phyloP scores from a whole-genome alignment of 805 yeast genomes.

The Debaryomyces tyrocola region DNA sequence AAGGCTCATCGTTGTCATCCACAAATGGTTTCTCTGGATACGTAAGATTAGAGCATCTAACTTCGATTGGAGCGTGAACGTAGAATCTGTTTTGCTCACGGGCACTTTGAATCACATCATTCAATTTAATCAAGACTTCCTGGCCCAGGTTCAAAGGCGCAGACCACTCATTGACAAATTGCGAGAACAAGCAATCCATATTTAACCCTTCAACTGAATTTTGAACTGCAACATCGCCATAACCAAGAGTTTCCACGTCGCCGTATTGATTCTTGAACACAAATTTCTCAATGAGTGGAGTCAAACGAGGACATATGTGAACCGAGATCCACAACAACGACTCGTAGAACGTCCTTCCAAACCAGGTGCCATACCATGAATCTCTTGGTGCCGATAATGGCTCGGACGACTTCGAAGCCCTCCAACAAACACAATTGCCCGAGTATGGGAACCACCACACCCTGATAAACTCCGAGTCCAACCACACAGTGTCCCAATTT shows the following conservation, averaged over 20 bases:
- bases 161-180: constrained; percentile 97
- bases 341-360: constrained; percentile 82
- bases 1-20: constrained; percentile 35
- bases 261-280: constrained; percentile 87
- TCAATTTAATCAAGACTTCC: constrained; percentile 63
- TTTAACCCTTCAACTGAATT: constrained; percentile 83
- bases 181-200: constrained; percentile 94
- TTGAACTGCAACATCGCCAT: constrained; percentile 68
- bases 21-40: constrained; percentile 37
- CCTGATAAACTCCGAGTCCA: constrained; percentile 84
- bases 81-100: constrained; percentile 61
- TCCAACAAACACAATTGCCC: constrained; percentile 83
- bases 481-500: constrained; percentile 81
- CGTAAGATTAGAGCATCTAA: constrained; percentile 88
- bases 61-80: constrained; percentile 95
- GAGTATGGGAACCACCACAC: constrained; percentile 98
- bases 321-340: constrained; percentile 77
- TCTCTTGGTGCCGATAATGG: constrained; percentile 61
- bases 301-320: constrained; percentile 66
- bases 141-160: constrained; percentile 81
- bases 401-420: constrained; percentile 75
- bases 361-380: constrained; percentile 81
- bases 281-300: constrained; percentile 83
- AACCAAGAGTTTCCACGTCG: constrained; percentile 60
- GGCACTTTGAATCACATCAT: constrained; percentile 61